These are phyloP conservation scores for Magnusiomyces suaveolens DNA, from an alignment of 1,139 yeast species.

Conservation along the genomic window DNA sequence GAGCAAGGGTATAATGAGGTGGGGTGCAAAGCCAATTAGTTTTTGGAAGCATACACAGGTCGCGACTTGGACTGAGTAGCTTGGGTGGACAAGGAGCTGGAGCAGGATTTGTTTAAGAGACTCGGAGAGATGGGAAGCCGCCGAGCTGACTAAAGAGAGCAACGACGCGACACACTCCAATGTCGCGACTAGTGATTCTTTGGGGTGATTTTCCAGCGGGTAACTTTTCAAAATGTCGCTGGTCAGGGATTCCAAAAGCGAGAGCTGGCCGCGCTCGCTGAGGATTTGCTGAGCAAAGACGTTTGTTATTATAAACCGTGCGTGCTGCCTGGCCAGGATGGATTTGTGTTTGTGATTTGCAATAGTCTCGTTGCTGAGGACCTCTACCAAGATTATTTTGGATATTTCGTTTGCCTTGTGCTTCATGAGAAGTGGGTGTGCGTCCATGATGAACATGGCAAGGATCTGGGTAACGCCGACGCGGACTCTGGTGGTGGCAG, in stretches of 20 bases:
- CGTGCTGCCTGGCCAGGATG: slow-evolving; percentile 25
- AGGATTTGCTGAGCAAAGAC: slow-evolving; percentile 25
- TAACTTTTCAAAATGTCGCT: slow-evolving; percentile 26
- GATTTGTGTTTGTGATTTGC: slow-evolving; percentile 19
- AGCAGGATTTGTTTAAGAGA: slow-evolving; percentile 18
- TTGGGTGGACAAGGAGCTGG: slow-evolving; percentile 19
- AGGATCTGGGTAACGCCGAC: slow-evolving; percentile 27
- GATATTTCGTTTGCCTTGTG: slow-evolving; percentile 22
- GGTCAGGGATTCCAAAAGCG: slow-evolving; percentile 23
- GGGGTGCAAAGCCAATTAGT: slow-evolving; percentile 22
- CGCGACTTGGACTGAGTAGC: slow-evolving; percentile 20
- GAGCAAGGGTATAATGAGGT: slow-evolving; percentile 23
- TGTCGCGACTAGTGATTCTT: slow-evolving; percentile 24
- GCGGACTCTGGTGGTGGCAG: slow-evolving; percentile 20
- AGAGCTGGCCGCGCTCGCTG: slow-evolving; percentile 29
- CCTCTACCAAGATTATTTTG: slow-evolving; percentile 19
- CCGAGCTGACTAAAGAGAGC: slow-evolving; percentile 28
- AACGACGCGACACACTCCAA: slow-evolving; percentile 23
- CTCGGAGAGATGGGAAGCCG: slow-evolving; percentile 25
- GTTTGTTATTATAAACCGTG: slow-evolving; percentile 24
- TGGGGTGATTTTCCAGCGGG: slow-evolving; percentile 22
- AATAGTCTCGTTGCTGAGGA: slow-evolving; percentile 19
- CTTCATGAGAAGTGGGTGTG: slow-evolving; percentile 22
- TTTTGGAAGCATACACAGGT: slow-evolving; percentile 20
- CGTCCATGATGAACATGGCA: slow-evolving; percentile 20